A percentile compares a stretch with the other conserved stretches of the same genome.
Conservation (phyloP, 208 protist genomes). For the Balamuthia mandrillaris region DNA sequence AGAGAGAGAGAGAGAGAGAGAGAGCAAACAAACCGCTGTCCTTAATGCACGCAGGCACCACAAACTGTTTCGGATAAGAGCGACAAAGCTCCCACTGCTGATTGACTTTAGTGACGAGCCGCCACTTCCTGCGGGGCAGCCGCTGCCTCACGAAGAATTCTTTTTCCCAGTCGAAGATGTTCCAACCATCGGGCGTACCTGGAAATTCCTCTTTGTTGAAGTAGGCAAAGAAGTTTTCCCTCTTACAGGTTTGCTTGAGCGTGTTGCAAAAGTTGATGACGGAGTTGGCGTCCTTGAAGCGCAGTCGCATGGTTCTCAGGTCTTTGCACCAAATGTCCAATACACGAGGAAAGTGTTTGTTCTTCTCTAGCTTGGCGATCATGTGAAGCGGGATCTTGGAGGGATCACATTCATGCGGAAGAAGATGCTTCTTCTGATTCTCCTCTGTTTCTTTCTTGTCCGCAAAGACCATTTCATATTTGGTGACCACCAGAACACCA, state of each 20-base stretch:
- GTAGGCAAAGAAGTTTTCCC: constrained; percentile 29
- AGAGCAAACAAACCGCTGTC: neutral
- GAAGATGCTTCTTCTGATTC: constrained; percentile 19
- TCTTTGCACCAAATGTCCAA: constrained; percentile 39
- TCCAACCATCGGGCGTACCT: constrained; percentile 19
- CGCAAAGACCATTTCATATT: constrained; percentile 33
- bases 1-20: neutral
- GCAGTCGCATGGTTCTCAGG: constrained; percentile 27
- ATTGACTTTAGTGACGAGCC: neutral
- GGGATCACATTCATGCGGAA: constrained; percentile 15
- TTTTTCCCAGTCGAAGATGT: constrained; percentile 33
- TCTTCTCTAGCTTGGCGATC: constrained; percentile 20
- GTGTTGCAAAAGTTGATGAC: constrained; percentile 33
- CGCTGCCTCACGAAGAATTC: constrained; percentile 34
- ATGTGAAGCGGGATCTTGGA: constrained; percentile 35
- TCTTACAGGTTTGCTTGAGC: neutral
- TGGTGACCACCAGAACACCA: constrained; percentile 25
- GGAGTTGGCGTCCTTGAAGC: constrained; percentile 38
- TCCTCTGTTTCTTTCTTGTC: constrained; percentile 30
- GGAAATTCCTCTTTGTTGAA: constrained; percentile 43
- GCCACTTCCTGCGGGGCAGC: neutral
- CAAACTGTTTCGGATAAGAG: constrained; percentile 29
- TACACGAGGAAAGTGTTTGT: constrained; percentile 31
- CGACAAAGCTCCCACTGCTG: constrained; percentile 40
- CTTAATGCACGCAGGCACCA: constrained; percentile 27